Conservation (phyloP, 768 basidiomycete genomes). For the Lepiota brunneoincarnata region DNA sequence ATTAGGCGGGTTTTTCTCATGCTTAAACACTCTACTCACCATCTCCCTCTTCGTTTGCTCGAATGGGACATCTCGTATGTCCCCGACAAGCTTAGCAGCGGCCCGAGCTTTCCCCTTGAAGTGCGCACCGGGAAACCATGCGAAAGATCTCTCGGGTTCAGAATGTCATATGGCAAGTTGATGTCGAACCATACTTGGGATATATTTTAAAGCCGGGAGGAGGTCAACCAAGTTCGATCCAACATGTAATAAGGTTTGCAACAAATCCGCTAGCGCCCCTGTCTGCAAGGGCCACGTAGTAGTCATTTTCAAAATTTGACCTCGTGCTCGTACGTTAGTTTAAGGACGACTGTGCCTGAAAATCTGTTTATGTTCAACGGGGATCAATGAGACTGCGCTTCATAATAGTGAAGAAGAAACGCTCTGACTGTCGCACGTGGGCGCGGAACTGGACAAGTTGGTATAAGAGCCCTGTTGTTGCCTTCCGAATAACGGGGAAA, state of each 20-base stretch:
- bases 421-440: constrained; percentile 28
- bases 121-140: constrained; percentile 38
- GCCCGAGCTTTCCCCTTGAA: constrained; percentile 28
- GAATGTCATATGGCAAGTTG: not conserved
- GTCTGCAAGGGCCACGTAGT: constrained; percentile 28
- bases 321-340: constrained; percentile 38
- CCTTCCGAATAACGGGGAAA: constrained; percentile 21
- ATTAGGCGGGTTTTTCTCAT: not conserved
- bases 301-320: constrained; percentile 32
- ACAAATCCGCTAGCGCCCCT: constrained; percentile 18
- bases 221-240: constrained; percentile 40
- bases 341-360: constrained; percentile 33
- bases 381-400: not conserved
- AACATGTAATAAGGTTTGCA: constrained; percentile 30
- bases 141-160: constrained; percentile 3
- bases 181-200: constrained; percentile 21
- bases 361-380: constrained; percentile 19
- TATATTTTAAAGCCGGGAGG: constrained; percentile 27
- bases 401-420: not conserved
- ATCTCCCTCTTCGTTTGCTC: constrained; percentile 22
- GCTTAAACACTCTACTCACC: constrained; percentile 14
- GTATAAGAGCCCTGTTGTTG: constrained; percentile 21
- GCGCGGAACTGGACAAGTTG: constrained; percentile 20
- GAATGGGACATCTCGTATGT: constrained; percentile 26
- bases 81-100: constrained; percentile 19